A percentile compares a stretch with the other conserved stretches of the same genome.
Evolutionary conservation across 306 rosid genomes (phyloP).

Genomic region (Lagenaria siceraria): DNA sequence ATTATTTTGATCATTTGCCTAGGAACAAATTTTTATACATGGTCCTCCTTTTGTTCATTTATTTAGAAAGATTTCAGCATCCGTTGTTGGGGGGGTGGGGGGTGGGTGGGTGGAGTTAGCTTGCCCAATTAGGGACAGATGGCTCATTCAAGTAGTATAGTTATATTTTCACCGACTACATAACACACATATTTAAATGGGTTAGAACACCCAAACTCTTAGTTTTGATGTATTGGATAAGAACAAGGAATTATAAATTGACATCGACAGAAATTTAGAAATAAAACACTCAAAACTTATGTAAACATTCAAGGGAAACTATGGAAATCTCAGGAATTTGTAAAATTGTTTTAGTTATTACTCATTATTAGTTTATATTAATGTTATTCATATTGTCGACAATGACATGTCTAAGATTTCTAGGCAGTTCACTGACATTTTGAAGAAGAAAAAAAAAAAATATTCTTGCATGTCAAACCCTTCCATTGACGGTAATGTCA

Average conservation of each 20-base stretch:
- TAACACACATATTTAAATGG: background rate
- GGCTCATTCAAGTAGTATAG: background rate
- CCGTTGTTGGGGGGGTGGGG: too few species aligned
- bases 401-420: background rate
- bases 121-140: background rate
- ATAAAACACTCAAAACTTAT: background rate
- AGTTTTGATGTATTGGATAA: background rate
- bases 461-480: background rate
- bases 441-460: background rate
- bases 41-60: constrained; percentile 1
- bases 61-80: background rate
- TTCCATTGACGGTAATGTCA: background rate
- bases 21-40: background rate
- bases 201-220: background rate
- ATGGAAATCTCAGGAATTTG: background rate
- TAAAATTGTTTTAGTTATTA: background rate
- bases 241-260: background rate
- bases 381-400: background rate
- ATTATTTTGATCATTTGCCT: background rate
- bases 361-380: background rate
- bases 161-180: background rate
- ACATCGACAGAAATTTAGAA: background rate
- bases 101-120: too few species aligned
- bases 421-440: background rate
- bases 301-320: background rate